Percentiles rank a stretch among this genome's conserved stretches.
Evolutionary conservation across 805 yeast species (phyloP).

Genomic region (Candida xiaguanensis): DNA sequence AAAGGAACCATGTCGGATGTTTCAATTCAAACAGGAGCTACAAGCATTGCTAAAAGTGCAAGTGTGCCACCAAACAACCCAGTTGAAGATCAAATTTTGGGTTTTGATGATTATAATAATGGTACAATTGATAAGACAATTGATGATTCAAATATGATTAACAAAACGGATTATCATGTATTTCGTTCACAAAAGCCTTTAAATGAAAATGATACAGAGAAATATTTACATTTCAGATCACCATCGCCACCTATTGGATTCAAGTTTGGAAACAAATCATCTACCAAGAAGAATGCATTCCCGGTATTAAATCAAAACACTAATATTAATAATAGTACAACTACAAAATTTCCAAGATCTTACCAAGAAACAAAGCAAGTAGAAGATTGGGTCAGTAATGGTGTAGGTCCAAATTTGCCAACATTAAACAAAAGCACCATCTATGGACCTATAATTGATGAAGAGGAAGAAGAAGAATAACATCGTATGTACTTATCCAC

Average conservation of each 20-base stretch:
- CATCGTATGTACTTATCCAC: neutral
- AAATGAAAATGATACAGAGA: neutral
- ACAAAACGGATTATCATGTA: constrained; percentile 7
- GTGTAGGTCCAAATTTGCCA: neutral
- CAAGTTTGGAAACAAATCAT: constrained; percentile 3
- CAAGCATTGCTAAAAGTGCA: neutral
- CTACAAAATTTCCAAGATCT: constrained; percentile 3
- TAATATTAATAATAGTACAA: neutral
- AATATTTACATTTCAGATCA: constrained; percentile 5
- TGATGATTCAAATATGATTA: neutral
- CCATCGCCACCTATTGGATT: constrained; percentile 10
- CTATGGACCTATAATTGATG: constrained; percentile 13
- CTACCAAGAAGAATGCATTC: neutral
- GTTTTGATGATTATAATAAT: neutral
- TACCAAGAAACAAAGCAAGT: constrained; percentile 11
- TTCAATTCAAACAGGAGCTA: constrained; percentile 25
- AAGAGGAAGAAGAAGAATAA: constrained; percentile 13
- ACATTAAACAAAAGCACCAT: constrained; percentile 3
- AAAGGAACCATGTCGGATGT: constrained; percentile 32
- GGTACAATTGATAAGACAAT: neutral
- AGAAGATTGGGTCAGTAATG: constrained; percentile 9
- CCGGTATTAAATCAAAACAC: neutral
- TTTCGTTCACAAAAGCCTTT: constrained; percentile 1
- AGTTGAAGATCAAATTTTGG: neutral
- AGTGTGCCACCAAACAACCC: neutral